Conservation (phyloP, 257 asterid genomes). For the Echium plantagineum region DNA sequence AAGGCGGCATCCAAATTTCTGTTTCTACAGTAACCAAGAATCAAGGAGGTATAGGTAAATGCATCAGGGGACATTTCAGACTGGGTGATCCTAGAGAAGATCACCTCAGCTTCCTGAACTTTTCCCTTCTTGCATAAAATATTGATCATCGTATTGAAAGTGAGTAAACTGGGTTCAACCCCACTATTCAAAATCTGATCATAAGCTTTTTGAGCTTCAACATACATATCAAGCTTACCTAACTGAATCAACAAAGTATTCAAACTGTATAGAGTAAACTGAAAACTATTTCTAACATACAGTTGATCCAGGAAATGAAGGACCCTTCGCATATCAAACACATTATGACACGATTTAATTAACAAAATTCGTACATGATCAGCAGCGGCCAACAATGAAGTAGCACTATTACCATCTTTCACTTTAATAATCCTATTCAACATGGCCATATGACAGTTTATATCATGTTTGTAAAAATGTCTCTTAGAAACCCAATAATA, state of each 20-base stretch:
- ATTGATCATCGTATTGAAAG: slow-evolving; percentile 77
- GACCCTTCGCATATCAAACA: background rate
- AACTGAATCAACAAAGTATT: slow-evolving; percentile 81
- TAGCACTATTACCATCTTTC: slow-evolving; percentile 67
- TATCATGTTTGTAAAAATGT: slow-evolving; percentile 70
- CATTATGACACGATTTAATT: background rate
- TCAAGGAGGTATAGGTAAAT: slow-evolving; percentile 66
- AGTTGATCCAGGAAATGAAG: slow-evolving; percentile 48
- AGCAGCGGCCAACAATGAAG: slow-evolving; percentile 14
- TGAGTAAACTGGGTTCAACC: slow-evolving; percentile 50
- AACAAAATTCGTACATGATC: background rate
- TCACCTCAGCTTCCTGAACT: slow-evolving; percentile 56
- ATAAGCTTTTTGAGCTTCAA: slow-evolving; percentile 43
- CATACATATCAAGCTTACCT: slow-evolving; percentile 61
- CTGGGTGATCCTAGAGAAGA: slow-evolving; percentile 46
- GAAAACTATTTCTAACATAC: slow-evolving; percentile 23
- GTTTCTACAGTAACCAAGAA: slow-evolving; percentile 82
- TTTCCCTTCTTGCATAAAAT: slow-evolving; percentile 70
- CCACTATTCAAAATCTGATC: slow-evolving; percentile 40
- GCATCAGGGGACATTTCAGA: slow-evolving; percentile 61
- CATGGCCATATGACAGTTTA: slow-evolving; percentile 63
- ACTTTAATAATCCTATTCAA: slow-evolving; percentile 59
- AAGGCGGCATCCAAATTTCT: slow-evolving; percentile 51
- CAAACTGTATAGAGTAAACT: slow-evolving; percentile 49
- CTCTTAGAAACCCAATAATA: slow-evolving; percentile 77